Percentiles rank a stretch among this genome's conserved stretches.
Conservation (phyloP, 2,329 filamentous ascomycete genomes). For the Penicillium nordicum region DNA sequence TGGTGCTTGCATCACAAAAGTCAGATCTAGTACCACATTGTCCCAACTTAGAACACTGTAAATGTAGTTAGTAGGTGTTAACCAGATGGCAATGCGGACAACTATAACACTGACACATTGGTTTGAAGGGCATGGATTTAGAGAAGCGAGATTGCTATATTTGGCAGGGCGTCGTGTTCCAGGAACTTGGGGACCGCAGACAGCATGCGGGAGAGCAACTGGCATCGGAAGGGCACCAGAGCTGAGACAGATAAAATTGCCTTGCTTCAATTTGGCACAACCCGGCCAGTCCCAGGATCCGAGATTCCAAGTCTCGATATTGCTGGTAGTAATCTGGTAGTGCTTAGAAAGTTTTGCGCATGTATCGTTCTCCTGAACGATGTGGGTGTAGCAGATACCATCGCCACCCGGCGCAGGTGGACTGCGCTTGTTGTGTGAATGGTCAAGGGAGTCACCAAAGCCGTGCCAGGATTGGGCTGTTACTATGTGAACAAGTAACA, state of each 20-base stretch:
- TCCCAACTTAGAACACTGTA: not conserved
- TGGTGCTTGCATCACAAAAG: not conserved
- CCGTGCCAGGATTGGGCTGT: not conserved
- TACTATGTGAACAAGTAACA: not conserved
- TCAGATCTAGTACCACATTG: not conserved
- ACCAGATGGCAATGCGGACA: not conserved
- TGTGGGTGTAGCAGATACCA: slow-evolving; percentile 41
- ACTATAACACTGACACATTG: slow-evolving; percentile 12
- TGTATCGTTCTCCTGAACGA: slow-evolving; percentile 32
- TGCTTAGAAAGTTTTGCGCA: slow-evolving; percentile 35
- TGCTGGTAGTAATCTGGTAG: slow-evolving; percentile 34
- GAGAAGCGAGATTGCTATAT: slow-evolving; percentile 23
- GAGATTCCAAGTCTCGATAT: slow-evolving; percentile 43
- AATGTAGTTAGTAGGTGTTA: not conserved
- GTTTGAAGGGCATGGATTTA: slow-evolving; percentile 15
- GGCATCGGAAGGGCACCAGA: slow-evolving; percentile 44
- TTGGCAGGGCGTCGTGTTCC: slow-evolving; percentile 36
- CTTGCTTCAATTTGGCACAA: slow-evolving; percentile 34
- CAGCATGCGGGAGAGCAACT: slow-evolving; percentile 33
- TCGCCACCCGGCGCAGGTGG: slow-evolving; percentile 18
- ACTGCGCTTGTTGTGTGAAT: not conserved
- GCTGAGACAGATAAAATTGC: slow-evolving; percentile 41
- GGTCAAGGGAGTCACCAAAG: not conserved
- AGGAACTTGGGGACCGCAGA: slow-evolving; percentile 48
- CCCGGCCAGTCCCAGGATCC: slow-evolving; percentile 47